A percentile compares a stretch with the other conserved stretches of the same genome.
phyloP scores from a whole-genome alignment of 257 asterid genomes.

The Datura wrightii region DNA sequence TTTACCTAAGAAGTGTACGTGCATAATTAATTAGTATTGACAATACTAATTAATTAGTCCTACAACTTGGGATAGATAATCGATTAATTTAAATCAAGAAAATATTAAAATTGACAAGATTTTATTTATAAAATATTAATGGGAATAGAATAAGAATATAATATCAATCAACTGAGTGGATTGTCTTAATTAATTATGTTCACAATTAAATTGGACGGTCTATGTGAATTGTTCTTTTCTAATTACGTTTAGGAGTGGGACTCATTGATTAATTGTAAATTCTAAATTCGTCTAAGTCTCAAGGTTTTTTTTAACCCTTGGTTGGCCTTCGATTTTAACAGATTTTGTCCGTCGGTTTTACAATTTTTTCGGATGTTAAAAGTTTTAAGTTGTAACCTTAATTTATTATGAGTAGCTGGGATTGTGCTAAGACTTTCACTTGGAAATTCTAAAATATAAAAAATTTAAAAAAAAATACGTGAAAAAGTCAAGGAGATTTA shows the following conservation, averaged over 20 bases:
- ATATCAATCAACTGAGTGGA: not conserved
- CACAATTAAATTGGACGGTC: not conserved
- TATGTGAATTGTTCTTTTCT: not conserved
- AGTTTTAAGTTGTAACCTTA: too few relatives aligned
- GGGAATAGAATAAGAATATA: not conserved
- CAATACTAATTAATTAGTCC: not conserved
- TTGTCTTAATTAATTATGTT: not conserved
- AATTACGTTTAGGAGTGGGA: not conserved
- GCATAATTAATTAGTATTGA: not conserved
- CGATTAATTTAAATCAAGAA: not conserved
- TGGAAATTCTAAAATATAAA: too few relatives aligned
- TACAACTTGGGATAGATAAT: not conserved
- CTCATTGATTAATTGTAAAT: not conserved
- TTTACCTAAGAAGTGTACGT: not conserved
- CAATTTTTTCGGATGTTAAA: too few relatives aligned
- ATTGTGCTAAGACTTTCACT: too few relatives aligned
- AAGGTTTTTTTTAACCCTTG: too few relatives aligned
- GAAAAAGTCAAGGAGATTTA: too few relatives aligned
- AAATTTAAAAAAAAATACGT: too few relatives aligned
- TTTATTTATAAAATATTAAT: not conserved
- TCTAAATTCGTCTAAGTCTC: too few relatives aligned
- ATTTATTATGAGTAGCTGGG: too few relatives aligned
- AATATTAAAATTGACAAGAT: too few relatives aligned
- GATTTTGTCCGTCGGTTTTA: too few relatives aligned
- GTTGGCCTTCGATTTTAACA: too few relatives aligned